phyloP scores from a whole-genome alignment of 768 basidiomycete species.

The Lactarius evosmus region DNA sequence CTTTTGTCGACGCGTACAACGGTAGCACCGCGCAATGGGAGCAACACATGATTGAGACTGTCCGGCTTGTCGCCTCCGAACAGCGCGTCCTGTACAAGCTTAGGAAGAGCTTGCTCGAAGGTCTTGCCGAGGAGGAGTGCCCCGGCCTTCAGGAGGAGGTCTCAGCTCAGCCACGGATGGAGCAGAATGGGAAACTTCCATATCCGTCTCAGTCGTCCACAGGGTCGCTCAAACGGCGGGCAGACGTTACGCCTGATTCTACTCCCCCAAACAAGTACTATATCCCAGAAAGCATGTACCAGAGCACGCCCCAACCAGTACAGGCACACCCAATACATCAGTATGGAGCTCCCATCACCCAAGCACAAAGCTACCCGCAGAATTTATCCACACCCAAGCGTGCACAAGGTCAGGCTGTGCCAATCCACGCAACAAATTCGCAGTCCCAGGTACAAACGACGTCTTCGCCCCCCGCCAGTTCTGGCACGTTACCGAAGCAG shows the following conservation, averaged over 20 bases:
- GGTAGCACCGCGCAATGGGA: slow-evolving; percentile 58
- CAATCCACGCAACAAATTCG: slow-evolving; percentile 16
- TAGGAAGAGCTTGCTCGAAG: slow-evolving; percentile 56
- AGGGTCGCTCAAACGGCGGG: slow-evolving; percentile 23
- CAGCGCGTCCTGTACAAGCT: slow-evolving; percentile 62
- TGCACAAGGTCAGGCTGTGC: slow-evolving; percentile 20
- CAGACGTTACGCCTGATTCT: slow-evolving; percentile 23
- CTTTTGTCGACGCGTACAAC: slow-evolving; percentile 63
- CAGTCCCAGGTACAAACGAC: slow-evolving; percentile 12
- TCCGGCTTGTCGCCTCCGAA: slow-evolving; percentile 55
- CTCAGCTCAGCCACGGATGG: slow-evolving; percentile 40
- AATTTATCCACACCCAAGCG: slow-evolving; percentile 26
- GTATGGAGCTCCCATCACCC: slow-evolving; percentile 21
- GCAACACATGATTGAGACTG: slow-evolving; percentile 57
- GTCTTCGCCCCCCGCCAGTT: slow-evolving; percentile 12
- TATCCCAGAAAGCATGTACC: slow-evolving; percentile 21
- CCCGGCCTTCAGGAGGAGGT: slow-evolving; percentile 55
- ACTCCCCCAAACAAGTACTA: slow-evolving; percentile 28
- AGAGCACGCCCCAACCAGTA: slow-evolving; percentile 10
- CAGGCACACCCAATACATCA: slow-evolving; percentile 17
- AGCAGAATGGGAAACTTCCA: slow-evolving; percentile 12
- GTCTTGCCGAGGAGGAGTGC: slow-evolving; percentile 56
- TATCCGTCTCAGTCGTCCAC: slow-evolving; percentile 25
- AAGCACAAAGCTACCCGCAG: slow-evolving; percentile 25
- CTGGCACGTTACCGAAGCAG: slow-evolving; percentile 9